These are phyloP conservation scores for Fusarium transvaalense DNA, from an alignment of 2,329 filamentous ascomycete species.

Conservation along the genomic window DNA sequence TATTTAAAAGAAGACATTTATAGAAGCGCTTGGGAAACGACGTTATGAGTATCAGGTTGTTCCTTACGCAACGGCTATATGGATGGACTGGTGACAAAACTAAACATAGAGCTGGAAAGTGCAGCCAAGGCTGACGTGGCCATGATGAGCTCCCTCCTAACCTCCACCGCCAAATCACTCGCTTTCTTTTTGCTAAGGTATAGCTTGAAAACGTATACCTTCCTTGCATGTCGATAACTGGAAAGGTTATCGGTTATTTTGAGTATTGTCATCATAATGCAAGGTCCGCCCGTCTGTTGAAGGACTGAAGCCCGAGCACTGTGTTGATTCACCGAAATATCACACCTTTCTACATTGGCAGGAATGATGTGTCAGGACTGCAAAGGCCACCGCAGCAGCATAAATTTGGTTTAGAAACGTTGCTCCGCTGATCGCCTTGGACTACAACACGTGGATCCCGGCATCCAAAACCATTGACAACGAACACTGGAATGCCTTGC, in stretches of 20 bases:
- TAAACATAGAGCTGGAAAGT: slow-evolving; percentile 62
- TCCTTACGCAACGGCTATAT: slow-evolving; percentile 39
- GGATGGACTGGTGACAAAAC: slow-evolving; percentile 36
- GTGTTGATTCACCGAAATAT: too few relatives aligned
- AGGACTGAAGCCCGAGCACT: slow-evolving; percentile 31
- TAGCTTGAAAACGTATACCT: neutral
- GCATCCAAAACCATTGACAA: neutral
- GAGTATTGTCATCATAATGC: too few relatives aligned
- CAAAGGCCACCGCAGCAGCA: slow-evolving; percentile 69
- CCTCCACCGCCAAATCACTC: slow-evolving; percentile 50
- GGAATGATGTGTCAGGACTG: slow-evolving; percentile 48
- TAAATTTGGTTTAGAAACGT: slow-evolving; percentile 73
- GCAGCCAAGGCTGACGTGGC: slow-evolving; percentile 82
- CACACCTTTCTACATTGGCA: slow-evolving; percentile 35
- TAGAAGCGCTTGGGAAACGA: slow-evolving; percentile 61
- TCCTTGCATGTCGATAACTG: slow-evolving; percentile 60
- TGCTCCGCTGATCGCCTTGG: slow-evolving; percentile 66
- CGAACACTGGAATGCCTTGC: slow-evolving; percentile 10
- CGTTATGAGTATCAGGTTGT: rapidly evolving
- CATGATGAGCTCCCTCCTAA: slow-evolving; percentile 81
- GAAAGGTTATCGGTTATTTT: too few relatives aligned
- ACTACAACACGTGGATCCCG: slow-evolving; percentile 4
- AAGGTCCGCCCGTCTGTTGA: slow-evolving; percentile 35
- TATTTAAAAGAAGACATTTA: too few relatives aligned
- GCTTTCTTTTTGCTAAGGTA: rapidly evolving